Evolutionary conservation across 139 green algal species (phyloP), one percentile per base, ranked within the genome.

Genomic region (Chlorella sp.): DNA sequence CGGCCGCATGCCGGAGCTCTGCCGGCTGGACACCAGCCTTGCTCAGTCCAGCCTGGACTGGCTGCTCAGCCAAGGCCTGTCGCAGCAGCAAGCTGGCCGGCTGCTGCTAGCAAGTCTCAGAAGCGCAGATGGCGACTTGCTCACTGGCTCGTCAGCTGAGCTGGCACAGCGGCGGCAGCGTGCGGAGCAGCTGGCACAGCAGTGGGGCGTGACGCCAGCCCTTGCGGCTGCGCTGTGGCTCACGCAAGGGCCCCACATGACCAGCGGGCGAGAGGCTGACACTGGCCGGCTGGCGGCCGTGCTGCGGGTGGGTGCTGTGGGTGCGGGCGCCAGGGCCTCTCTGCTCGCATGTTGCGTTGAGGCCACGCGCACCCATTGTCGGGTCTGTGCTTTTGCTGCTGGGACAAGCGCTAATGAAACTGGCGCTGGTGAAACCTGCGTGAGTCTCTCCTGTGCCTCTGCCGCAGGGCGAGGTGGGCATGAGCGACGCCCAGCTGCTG

Each of bases 401-500:
- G n/a, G n/a, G n/a, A n/a, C n/a, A n/a, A n/a, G n/a, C n/a, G n/a
- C n/a, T n/a, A n/a, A n/a, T n/a, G n/a, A n/a, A n/a, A n/a, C n/a
- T n/a, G n/a, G n/a, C n/a, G n/a, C n/a, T n/a, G n/a, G n/a, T n/a
- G n/a, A n/a, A n/a, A n/a, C n/a, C n/a, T n/a, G n/a, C n/a, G n/a
- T n/a, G n/a, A n/a, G n/a, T n/a, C n/a, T n/a, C 26, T 26, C 36
- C 43, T 30, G 28, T 4, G 8, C 26, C 51, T 26, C 7, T 20
- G 34, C 19, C 56, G 76, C 77, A 83, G 77, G 60, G 43, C 38
- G 40, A 43, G 19, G 77, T 74, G 40, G 77, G 77, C 17, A 43
- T 83, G 60, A 83, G 77, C 58, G 77, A 83, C 28, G 77, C 7
- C 30, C 58, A 83, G 30, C 7, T 83, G 30, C 40, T 74, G 2